Base-by-base conservation (phyloP, 2,329 filamentous ascomycete genomes). In the Simplicillium sp. region DNA sequence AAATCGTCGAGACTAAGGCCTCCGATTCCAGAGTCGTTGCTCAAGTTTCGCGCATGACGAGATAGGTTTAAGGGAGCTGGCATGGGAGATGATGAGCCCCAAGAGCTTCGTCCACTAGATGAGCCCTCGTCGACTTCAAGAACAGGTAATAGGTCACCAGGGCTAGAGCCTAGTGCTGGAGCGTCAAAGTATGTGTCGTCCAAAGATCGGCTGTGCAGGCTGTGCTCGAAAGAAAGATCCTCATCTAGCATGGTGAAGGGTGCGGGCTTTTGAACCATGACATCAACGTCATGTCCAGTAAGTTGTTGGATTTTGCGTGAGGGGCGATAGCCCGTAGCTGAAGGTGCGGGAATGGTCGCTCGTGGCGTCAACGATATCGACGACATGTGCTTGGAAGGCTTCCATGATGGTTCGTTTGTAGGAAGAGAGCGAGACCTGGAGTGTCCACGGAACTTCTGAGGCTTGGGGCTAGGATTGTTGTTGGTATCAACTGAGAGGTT, bases 231-330 rank as follows among this genome's bases (percentile, higher is more conserved):
- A 15, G 31, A 33, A 15, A 15, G 13, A 11, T 33, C 31, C 13
- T 15, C 15, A 7, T 13, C 13, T 15, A 33, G 31, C 31, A 15
- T 5, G 12, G 6, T 15, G 15, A 33, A 33, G 28, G 36, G n/a
- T 29, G 36, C 20, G 14, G 13, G 25, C 34, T 20, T 20, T 17
- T 43, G 37, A 17, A 34, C 36, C 36, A 18, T 37, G 14, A 56
- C 44, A 36, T 56, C 54, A n/a, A 67, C 35, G 33, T 65, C 60
- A 20, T 61, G 53, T 2, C 66, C 67, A 5, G 55, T 68, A 12
- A 70, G 55, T 47, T 67, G 62, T 29, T 58, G 55, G 34, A 68
- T 54, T 51, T 70, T 70, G 34, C 54, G 52, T 0, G 57, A 56
- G 0, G 65, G 61, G 1, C 54, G 51, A 9, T 47, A 49, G 15